These are phyloP conservation scores for Tetracentron sinense DNA, from an alignment of 164 flowering plant genomes.

Conservation along the genomic window DNA sequence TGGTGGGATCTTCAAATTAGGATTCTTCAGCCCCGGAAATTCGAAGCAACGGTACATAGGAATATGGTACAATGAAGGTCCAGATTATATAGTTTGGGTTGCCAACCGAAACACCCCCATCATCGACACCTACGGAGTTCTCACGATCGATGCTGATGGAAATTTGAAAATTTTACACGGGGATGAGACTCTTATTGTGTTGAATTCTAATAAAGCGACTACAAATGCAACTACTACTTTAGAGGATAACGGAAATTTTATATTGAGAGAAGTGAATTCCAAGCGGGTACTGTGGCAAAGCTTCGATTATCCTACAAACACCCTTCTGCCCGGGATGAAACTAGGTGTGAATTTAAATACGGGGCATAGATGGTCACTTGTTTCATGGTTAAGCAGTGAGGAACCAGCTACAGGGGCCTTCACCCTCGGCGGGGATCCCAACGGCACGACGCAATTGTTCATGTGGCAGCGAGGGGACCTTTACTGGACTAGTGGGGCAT, in stretches of 20 bases:
- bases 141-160: conserved; percentile 7
- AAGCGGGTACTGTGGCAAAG: conserved; percentile 32
- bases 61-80: background rate
- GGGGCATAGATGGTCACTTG: conserved; percentile 16
- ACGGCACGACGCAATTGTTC: conserved; percentile 13
- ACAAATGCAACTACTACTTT: conserved; percentile 16
- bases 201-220: background rate
- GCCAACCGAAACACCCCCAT: conserved; percentile 20
- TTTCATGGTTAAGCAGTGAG: conserved; percentile 18
- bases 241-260: conserved; percentile 28
- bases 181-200: background rate
- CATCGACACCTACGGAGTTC: background rate
- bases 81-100: conserved; percentile 8
- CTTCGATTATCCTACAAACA: conserved; percentile 35
- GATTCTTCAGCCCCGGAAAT: conserved; percentile 3
- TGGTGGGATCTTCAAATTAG: conserved; percentile 1
- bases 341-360: conserved; percentile 23
- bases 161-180: conserved; percentile 6
- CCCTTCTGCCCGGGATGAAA: conserved; percentile 36
- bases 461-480: conserved; percentile 7
- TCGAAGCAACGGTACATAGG: background rate
- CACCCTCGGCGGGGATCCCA: conserved; percentile 20
- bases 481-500: conserved; percentile 14
- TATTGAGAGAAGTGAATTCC: conserved; percentile 19
- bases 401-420: conserved; percentile 24